phyloP scores from a whole-genome alignment of 2,329 filamentous ascomycete genomes.

The Ceratocystis ficicola region DNA sequence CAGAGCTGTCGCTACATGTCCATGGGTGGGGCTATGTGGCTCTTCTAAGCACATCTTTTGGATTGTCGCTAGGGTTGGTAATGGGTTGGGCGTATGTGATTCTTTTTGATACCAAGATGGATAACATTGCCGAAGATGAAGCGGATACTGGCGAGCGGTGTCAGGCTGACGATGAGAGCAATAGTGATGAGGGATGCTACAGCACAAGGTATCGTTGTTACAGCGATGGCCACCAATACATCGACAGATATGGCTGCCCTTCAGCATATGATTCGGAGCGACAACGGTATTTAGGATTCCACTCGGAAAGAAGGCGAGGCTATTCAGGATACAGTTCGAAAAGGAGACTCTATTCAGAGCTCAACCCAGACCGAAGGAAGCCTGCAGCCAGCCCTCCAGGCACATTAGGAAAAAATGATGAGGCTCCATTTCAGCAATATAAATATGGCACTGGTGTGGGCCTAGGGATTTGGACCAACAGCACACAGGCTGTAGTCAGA shows the following conservation, averaged over 20 bases:
- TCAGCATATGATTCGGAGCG: background rate
- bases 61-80: background rate
- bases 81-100: background rate
- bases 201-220: constrained; percentile 1
- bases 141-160: background rate
- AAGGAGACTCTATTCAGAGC: background rate
- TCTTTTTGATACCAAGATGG: background rate
- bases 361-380: background rate
- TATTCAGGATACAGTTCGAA: background rate
- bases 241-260: background rate
- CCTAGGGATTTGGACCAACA: constrained; percentile 11
- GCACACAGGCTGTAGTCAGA: background rate
- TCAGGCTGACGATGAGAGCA: background rate
- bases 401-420: background rate
- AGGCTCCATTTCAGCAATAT: background rate
- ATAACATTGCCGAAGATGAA: background rate
- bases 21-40: constrained; percentile 9
- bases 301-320: background rate
- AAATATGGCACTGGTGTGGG: constrained; percentile 12
- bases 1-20: constrained; percentile 4
- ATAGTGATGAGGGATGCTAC: background rate
- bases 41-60: constrained; percentile 8
- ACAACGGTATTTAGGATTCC: background rate
- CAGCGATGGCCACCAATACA: background rate
- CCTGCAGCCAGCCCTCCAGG: background rate